Evolutionary conservation across 805 yeast genomes (phyloP).

Genomic region (Brettanomyces bruxellensis): DNA sequence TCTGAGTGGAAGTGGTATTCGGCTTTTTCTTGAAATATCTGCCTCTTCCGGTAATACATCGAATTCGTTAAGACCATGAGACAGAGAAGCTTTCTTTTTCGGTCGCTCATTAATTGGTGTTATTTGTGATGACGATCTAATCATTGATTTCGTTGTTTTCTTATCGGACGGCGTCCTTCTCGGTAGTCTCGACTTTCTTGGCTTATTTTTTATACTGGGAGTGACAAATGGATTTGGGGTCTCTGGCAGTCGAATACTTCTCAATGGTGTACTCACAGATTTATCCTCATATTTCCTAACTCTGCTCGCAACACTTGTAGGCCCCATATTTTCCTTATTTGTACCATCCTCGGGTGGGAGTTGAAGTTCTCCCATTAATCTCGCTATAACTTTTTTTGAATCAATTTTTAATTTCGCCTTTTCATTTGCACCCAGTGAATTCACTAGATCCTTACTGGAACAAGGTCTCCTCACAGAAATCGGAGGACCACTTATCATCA

Average conservation of each 20-base stretch:
- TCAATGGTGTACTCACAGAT: conserved; percentile 7
- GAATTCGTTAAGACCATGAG: conserved; percentile 1
- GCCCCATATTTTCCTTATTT: conserved; percentile 5
- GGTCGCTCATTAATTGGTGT: conserved; percentile 4
- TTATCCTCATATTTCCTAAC: neutral
- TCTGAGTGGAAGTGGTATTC: conserved; percentile 20
- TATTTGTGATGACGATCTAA: conserved; percentile 4
- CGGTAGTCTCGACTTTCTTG: conserved; percentile 6
- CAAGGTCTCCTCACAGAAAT: neutral
- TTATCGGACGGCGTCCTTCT: conserved; percentile 7
- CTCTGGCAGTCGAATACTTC: conserved; percentile 3
- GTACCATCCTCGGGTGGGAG: conserved; percentile 1
- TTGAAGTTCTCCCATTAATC: conserved; percentile 1
- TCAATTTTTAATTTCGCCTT: neutral
- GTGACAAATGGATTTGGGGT: conserved; percentile 25
- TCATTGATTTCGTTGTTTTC: neutral
- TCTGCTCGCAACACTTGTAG: neutral
- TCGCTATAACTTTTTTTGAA: neutral
- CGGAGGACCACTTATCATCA: conserved; percentile 2
- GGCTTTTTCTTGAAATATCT: neutral
- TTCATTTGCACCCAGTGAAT: neutral
- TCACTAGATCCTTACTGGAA: neutral
- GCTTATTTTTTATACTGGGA: conserved; percentile 15
- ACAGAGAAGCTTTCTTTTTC: neutral
- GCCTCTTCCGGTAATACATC: too few species aligned